Percentiles rank a stretch among this genome's conserved stretches.
Evolutionary conservation across 2,329 filamentous ascomycete genomes (phyloP).

Genomic region (Phoma sp.): DNA sequence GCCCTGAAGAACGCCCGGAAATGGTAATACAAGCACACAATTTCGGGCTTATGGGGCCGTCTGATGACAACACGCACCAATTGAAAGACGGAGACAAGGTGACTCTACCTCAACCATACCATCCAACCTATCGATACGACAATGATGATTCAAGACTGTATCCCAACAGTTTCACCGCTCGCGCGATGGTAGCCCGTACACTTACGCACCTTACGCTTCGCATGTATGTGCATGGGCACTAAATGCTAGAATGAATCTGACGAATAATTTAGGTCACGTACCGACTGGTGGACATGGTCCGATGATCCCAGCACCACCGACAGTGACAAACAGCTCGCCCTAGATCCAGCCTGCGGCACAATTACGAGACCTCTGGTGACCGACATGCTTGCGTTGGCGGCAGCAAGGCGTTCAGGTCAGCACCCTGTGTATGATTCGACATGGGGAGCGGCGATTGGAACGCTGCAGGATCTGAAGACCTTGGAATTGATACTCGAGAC

Average conservation of each 20-base stretch:
- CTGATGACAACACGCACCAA: neutral
- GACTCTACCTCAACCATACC: neutral
- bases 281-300: conserved; percentile 30
- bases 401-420: neutral
- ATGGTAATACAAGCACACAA: conserved; percentile 6
- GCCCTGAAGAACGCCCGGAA: neutral
- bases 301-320: neutral
- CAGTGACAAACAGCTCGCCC: conserved; percentile 19
- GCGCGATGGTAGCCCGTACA: conserved; percentile 5
- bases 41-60: conserved; percentile 2
- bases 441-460: conserved; percentile 25
- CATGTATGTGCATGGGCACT: too few relatives aligned
- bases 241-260: too few relatives aligned
- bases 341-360: conserved; percentile 32
- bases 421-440: too few relatives aligned
- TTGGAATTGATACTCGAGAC: conserved; percentile 38
- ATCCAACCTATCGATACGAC: neutral
- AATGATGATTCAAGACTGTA: too few relatives aligned
- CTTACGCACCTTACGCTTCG: conserved; percentile 23
- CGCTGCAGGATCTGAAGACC: conserved; percentile 27
- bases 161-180: conserved; percentile 6
- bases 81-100: conserved; percentile 8
- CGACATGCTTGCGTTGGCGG: too few relatives aligned
- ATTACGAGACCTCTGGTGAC: neutral
- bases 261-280: too few relatives aligned